Conservation (phyloP, 2,329 filamentous ascomycete species). For the Talaromyces piceae region DNA sequence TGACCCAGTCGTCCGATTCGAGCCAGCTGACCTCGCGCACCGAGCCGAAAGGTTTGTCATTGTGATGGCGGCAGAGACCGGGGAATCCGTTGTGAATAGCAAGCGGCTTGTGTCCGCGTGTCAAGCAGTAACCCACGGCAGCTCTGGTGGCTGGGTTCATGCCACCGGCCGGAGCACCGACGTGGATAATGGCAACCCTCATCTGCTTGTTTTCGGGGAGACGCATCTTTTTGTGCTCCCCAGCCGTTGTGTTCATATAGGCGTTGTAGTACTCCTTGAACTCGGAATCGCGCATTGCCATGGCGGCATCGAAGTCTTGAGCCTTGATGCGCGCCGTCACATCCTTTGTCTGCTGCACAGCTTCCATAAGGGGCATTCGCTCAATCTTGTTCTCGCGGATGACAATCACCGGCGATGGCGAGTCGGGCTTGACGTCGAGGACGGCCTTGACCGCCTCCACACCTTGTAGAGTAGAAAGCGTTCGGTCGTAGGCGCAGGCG, state of each 20-base stretch:
- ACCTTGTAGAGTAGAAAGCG: conserved; percentile 86
- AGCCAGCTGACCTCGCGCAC: conserved; percentile 87
- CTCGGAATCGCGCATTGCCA: conserved; percentile 82
- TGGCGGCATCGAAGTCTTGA: conserved; percentile 80
- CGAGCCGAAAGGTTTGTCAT: conserved; percentile 69
- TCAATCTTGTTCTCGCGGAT: conserved; percentile 98
- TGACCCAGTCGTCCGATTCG: conserved; percentile 91
- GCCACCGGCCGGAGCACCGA: conserved; percentile 90
- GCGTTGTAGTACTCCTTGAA: conserved; percentile 88
- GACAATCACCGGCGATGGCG: conserved; percentile 88
- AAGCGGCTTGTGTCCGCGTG: conserved; percentile 83
- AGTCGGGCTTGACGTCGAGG: conserved; percentile 78
- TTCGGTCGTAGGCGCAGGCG: conserved; percentile 88
- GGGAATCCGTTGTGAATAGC: conserved; percentile 97
- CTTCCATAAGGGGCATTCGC: conserved; percentile 79
- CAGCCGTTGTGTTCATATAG: conserved; percentile 84
- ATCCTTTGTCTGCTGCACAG: conserved; percentile 76
- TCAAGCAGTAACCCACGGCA: conserved; percentile 85
- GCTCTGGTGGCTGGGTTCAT: conserved; percentile 97
- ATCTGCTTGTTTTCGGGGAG: conserved; percentile 73
- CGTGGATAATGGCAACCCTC: conserved; percentile 92
- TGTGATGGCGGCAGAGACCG: conserved; percentile 83
- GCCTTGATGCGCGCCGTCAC: conserved; percentile 74
- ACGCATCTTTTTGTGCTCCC: conserved; percentile 61
- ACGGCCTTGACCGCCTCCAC: conserved; percentile 91